Percentiles rank a stretch among this genome's conserved stretches.
These are phyloP conservation scores for Paraphaeosphaeria sporulosa DNA, from an alignment of 2,329 filamentous ascomycete genomes.

Conservation along the genomic window DNA sequence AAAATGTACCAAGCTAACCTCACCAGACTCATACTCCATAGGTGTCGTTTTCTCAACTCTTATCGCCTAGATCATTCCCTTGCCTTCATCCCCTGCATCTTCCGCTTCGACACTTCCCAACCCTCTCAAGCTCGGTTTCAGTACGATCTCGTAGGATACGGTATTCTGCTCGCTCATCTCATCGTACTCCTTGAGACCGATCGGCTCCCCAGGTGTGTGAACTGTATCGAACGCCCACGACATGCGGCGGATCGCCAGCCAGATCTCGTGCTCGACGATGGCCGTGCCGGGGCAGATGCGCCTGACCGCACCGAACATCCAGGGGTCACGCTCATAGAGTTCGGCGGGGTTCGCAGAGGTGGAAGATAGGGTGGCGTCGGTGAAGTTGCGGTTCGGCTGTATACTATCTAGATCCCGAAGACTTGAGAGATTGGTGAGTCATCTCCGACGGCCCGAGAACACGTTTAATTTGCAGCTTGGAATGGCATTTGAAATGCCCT, in stretches of 20 bases:
- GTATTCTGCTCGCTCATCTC: conserved; percentile 23
- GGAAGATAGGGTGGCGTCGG: conserved; percentile 7
- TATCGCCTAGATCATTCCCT: neutral
- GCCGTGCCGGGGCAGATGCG: conserved; percentile 16
- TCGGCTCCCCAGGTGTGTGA: conserved; percentile 18
- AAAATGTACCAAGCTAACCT: no score
- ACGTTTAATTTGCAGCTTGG: neutral
- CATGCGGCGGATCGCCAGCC: conserved; percentile 19
- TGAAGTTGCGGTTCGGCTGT: conserved; percentile 20
- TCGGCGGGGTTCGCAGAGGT: conserved; percentile 19
- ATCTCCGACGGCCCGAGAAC: neutral
- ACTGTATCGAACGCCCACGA: conserved; percentile 25
- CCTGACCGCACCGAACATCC: conserved; percentile 23
- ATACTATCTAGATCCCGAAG: neutral
- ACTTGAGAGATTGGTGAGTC: neutral
- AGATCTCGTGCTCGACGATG: conserved; percentile 19
- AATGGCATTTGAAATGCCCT: neutral
- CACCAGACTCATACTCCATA: neutral
- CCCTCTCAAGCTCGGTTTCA: conserved; percentile 18
- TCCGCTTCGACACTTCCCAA: conserved; percentile 25
- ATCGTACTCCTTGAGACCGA: conserved; percentile 25
- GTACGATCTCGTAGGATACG: conserved; percentile 17
- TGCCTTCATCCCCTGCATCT: neutral
- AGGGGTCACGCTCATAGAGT: conserved; percentile 23
- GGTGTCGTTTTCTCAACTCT: neutral